Percentiles rank a stretch among this genome's conserved stretches.
Conservation (phyloP, 306 rosid genomes). For the Begonia peltatifolia region DNA sequence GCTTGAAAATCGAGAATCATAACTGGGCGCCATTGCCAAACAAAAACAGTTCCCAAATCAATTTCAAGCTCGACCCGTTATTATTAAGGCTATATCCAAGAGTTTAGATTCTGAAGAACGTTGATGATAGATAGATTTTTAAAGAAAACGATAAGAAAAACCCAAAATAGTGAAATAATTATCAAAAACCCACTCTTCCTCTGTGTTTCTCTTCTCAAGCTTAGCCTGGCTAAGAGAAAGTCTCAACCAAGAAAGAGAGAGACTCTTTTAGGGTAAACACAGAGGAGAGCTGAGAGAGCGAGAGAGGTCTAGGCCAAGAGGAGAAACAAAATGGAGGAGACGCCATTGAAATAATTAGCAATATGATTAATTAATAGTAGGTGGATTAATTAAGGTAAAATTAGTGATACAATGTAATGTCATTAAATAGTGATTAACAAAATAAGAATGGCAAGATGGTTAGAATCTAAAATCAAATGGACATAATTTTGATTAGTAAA, state of each 20-base stretch:
- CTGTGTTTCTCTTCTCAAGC: slow-evolving; percentile 6
- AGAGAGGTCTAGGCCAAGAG: slow-evolving; percentile 5
- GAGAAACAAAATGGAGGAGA: slow-evolving; percentile 10
- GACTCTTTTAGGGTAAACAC: slow-evolving; percentile 49
- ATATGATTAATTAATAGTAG: too few species aligned
- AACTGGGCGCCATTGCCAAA: slow-evolving; percentile 77
- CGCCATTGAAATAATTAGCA: slow-evolving; percentile 7
- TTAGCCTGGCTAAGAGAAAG: slow-evolving; percentile 22
- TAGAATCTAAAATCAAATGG: too few species aligned
- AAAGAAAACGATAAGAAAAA: not conserved
- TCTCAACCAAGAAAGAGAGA: slow-evolving; percentile 26
- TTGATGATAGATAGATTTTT: not conserved
- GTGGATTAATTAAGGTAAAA: too few species aligned
- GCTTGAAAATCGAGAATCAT: slow-evolving; percentile 48
- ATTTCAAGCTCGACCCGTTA: not conserved
- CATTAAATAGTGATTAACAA: too few species aligned
- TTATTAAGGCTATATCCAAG: not conserved
- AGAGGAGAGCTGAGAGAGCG: slow-evolving; percentile 11
- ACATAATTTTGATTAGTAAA: too few species aligned
- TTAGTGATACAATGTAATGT: too few species aligned
- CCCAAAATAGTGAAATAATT: not conserved
- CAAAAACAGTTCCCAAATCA: not conserved
- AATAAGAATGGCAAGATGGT: too few species aligned
- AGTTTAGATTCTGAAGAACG: not conserved
- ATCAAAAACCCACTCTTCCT: not conserved